These are phyloP conservation scores for Globisporangium irregulare DNA, from an alignment of 352 stramenopile species.

Conservation along the genomic window DNA sequence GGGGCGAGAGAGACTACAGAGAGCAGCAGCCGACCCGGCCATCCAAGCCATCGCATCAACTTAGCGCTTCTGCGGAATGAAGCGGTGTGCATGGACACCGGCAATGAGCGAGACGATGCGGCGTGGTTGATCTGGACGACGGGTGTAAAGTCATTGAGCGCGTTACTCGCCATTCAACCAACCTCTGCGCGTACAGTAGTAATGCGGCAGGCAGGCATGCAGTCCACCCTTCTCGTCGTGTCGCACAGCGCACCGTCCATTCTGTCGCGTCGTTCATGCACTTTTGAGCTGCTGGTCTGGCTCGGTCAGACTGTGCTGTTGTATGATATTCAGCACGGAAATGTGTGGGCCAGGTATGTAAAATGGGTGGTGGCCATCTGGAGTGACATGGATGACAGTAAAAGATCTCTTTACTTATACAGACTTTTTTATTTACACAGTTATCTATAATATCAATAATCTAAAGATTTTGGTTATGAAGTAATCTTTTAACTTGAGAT, in stretches of 20 bases:
- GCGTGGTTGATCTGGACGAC: background rate
- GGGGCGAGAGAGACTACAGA: background rate
- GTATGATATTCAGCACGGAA: background rate
- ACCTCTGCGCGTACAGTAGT: background rate
- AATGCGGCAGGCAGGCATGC: background rate
- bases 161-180: background rate
- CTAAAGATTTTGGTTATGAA: no score
- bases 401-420: background rate
- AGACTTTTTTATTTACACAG: background rate
- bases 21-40: no score
- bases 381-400: background rate
- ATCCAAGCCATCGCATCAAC: background rate
- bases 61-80: background rate
- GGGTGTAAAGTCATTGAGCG: background rate
- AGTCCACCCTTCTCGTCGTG: background rate
- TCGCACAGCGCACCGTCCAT: background rate
- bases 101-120: background rate
- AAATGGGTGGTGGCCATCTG: background rate
- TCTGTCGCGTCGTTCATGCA: background rate
- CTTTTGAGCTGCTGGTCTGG: background rate
- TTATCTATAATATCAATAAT: background rate
- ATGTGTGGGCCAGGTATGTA: background rate
- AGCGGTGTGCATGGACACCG: background rate
- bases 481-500: background rate
- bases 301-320: background rate